Conservation (phyloP, 306 rosid genomes). For the Senna tora region DNA sequence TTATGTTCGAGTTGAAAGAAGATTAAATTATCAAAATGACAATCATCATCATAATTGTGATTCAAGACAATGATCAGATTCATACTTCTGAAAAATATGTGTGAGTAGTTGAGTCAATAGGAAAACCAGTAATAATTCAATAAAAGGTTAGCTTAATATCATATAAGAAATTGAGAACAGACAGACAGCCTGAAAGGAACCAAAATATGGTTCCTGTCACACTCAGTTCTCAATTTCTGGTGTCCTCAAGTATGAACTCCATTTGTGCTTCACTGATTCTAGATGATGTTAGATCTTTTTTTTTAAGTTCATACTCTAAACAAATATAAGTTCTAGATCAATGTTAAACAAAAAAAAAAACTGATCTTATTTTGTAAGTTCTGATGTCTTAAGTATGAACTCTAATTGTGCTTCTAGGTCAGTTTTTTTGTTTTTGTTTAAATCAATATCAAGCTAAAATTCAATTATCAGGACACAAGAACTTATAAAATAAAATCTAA, state of each 20-base stretch:
- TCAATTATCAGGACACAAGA: neutral
- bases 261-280: too few relatives aligned
- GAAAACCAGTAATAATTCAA: neutral
- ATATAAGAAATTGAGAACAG: neutral
- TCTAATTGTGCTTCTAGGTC: too few relatives aligned
- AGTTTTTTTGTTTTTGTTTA: too few relatives aligned
- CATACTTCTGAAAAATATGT: neutral
- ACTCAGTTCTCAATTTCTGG: too few relatives aligned
- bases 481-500: neutral
- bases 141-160: neutral
- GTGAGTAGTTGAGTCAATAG: slow-evolving; percentile 1
- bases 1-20: neutral
- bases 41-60: neutral
- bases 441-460: too few relatives aligned
- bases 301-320: too few relatives aligned
- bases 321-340: too few relatives aligned
- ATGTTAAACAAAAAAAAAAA: too few relatives aligned
- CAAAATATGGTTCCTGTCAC: neutral
- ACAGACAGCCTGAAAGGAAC: slow-evolving; percentile 3
- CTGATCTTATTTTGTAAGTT: too few relatives aligned
- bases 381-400: too few relatives aligned
- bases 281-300: too few relatives aligned
- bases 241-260: too few relatives aligned
- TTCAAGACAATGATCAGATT: neutral
- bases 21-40: neutral